A percentile compares a stretch with the other conserved stretches of the same genome.
Conservation (phyloP, 768 basidiomycete genomes). For the Mycena olivaceomarginata region DNA sequence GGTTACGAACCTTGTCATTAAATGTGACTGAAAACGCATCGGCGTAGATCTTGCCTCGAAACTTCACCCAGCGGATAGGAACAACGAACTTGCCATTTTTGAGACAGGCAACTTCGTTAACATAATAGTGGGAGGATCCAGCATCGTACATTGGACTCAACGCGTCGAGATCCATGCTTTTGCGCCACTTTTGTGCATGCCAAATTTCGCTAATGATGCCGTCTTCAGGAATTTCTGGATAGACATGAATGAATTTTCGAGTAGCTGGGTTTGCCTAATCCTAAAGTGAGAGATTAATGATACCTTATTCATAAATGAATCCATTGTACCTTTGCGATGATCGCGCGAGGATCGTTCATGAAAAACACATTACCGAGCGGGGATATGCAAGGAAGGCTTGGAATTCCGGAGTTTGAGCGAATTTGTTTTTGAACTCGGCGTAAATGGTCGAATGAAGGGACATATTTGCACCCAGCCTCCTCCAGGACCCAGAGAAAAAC, state of each 20-base stretch:
- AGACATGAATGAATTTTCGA: constrained; percentile 17
- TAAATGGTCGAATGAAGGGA: constrained; percentile 26
- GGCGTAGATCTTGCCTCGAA: background rate
- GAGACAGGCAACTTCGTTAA: constrained; percentile 21
- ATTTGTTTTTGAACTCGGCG: constrained; percentile 9
- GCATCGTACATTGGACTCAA: constrained; percentile 33
- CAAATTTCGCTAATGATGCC: background rate
- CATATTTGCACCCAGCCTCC: constrained; percentile 17
- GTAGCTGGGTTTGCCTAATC: constrained; percentile 18
- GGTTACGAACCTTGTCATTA: background rate
- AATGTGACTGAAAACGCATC: constrained; percentile 12
- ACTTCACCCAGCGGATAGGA: constrained; percentile 16
- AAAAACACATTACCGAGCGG: constrained; percentile 29
- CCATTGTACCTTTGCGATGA: constrained; percentile 28
- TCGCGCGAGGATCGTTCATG: constrained; percentile 31
- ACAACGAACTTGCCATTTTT: constrained; percentile 10
- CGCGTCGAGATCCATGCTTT: constrained; percentile 14
- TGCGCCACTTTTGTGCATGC: constrained; percentile 26
- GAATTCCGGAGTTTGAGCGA: constrained; percentile 15
- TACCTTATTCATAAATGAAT: background rate
- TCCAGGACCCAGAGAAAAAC: constrained; percentile 28
- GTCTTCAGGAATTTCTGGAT: constrained; percentile 21
- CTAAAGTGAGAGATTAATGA: background rate
- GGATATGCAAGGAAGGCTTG: constrained; percentile 14
- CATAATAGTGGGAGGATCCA: constrained; percentile 14